phyloP scores from a whole-genome alignment of 2,329 filamentous ascomycete genomes.

The Aspergillus ochraceoroseus region DNA sequence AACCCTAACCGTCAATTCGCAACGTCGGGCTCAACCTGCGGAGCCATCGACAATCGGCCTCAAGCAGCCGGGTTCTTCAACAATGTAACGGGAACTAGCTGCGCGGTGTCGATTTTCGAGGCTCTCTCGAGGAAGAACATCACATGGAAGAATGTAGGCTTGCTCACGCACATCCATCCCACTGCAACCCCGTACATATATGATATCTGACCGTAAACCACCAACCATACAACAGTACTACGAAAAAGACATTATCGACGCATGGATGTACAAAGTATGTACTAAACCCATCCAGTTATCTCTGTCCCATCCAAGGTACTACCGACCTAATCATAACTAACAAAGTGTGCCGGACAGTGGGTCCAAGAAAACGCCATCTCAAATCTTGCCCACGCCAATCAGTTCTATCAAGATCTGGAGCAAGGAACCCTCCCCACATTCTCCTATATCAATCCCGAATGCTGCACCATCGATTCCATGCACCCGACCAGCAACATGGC shows the following conservation, averaged over 20 bases:
- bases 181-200: neutral
- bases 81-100: slow-evolving; percentile 31
- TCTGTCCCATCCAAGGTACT: too few species aligned
- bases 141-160: slow-evolving; percentile 26
- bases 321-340: slow-evolving; percentile 34
- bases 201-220: neutral
- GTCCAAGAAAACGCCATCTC: slow-evolving; percentile 36
- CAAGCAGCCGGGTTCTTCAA: slow-evolving; percentile 29
- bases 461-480: slow-evolving; percentile 37
- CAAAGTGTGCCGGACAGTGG: slow-evolving; percentile 24
- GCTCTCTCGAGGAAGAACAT: slow-evolving; percentile 35
- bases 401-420: slow-evolving; percentile 63
- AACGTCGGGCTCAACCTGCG: slow-evolving; percentile 36
- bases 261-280: slow-evolving; percentile 23
- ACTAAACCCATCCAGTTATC: slow-evolving; percentile 45
- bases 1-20: slow-evolving; percentile 42
- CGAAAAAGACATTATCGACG: too few species aligned
- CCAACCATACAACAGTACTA: too few species aligned
- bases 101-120: slow-evolving; percentile 39
- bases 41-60: slow-evolving; percentile 30
- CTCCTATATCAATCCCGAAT: slow-evolving; percentile 48
- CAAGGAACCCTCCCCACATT: slow-evolving; percentile 64
- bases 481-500: slow-evolving; percentile 40
- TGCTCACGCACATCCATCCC: too few species aligned
- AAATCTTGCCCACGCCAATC: slow-evolving; percentile 25